Conservation (phyloP, 306 rosid genomes). For the Cicer yamashitae region DNA sequence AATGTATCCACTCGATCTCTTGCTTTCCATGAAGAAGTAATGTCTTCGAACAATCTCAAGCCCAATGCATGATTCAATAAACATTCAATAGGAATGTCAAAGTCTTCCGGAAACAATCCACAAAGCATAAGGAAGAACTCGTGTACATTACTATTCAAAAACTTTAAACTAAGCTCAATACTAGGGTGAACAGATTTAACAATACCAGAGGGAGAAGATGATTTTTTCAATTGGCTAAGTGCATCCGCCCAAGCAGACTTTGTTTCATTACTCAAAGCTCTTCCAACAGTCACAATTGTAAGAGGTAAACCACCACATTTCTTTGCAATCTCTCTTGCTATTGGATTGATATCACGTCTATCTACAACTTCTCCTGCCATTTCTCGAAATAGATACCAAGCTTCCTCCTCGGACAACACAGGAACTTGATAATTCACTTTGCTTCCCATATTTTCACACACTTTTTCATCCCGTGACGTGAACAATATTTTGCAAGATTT, state of each 20-base stretch:
- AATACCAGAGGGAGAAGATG: too few relatives aligned
- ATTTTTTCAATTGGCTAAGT: neutral
- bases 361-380: neutral
- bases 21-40: neutral
- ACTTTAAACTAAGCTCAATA: constrained; percentile 30
- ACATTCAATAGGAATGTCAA: constrained; percentile 6
- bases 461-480: neutral
- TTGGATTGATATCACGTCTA: neutral
- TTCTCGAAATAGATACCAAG: neutral
- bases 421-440: neutral
- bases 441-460: neutral
- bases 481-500: too few relatives aligned
- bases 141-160: constrained; percentile 24
- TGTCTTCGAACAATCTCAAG: neutral
- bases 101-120: neutral
- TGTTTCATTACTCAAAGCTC: neutral
- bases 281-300: neutral
- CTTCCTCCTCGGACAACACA: neutral
- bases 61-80: constrained; percentile 39
- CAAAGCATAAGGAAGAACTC: constrained; percentile 37
- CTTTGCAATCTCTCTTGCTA: neutral
- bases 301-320: neutral
- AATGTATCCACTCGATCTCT: constrained; percentile 37
- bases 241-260: neutral
- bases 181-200: neutral